Percentiles rank a stretch among this genome's conserved stretches.
Conservation (phyloP, 1,284 basidiomycete genomes). For the Porogramme epimiltina region DNA sequence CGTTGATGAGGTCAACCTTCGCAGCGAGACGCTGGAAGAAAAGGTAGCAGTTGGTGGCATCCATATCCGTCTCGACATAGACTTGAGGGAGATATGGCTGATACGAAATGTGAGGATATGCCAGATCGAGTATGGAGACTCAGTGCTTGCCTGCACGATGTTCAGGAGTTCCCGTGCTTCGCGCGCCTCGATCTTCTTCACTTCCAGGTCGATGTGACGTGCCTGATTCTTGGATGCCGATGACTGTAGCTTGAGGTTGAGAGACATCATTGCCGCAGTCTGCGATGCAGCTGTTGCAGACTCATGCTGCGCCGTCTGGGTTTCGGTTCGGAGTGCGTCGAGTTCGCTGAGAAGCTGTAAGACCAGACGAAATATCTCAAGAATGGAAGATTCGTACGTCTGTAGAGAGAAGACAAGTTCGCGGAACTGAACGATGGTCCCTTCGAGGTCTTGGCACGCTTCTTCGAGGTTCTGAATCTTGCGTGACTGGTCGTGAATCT, state of each 20-base stretch:
- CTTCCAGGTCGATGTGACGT: constrained; percentile 84
- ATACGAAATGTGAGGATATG: background rate
- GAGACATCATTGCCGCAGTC: constrained; percentile 83
- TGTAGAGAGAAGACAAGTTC: constrained; percentile 87
- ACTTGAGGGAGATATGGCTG: constrained; percentile 24
- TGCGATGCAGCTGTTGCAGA: constrained; percentile 76
- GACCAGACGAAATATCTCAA: too few relatives aligned
- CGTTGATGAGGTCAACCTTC: constrained; percentile 86
- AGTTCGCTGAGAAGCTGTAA: constrained; percentile 50
- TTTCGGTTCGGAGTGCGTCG: constrained; percentile 78
- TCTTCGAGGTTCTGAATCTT: constrained; percentile 77
- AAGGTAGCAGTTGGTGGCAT: constrained; percentile 85
- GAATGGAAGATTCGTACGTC: constrained; percentile 54
- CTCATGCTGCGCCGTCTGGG: constrained; percentile 82
- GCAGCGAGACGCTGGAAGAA: constrained; percentile 87
- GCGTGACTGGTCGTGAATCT: constrained; percentile 67
- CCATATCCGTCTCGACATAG: constrained; percentile 76
- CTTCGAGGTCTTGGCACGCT: constrained; percentile 81
- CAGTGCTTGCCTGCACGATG: constrained; percentile 58
- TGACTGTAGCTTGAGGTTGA: constrained; percentile 91
- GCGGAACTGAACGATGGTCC: constrained; percentile 87
- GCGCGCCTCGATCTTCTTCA: constrained; percentile 80
- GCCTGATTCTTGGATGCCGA: constrained; percentile 88
- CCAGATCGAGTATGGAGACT: background rate
- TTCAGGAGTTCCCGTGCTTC: constrained; percentile 79